These are phyloP conservation scores for Luvunga scandens DNA, from an alignment of 345 rosid genomes.

Conservation along the genomic window DNA sequence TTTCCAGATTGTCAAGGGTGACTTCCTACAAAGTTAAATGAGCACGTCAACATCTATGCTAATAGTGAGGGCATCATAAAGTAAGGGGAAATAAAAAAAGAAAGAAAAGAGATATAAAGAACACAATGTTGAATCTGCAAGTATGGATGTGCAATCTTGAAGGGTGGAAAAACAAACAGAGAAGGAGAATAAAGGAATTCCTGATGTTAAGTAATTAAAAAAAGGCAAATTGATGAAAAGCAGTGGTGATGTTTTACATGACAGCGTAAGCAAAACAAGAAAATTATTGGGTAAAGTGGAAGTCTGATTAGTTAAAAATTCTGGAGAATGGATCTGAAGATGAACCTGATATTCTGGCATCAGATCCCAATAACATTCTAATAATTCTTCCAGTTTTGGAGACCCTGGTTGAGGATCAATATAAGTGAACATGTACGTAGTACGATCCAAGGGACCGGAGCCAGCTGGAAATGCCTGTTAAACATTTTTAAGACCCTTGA, in stretches of 20 bases:
- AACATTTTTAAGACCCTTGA: constrained; percentile 15
- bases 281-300: neutral
- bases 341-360: constrained; percentile 91
- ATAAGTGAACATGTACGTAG: constrained; percentile 97
- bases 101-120: neutral
- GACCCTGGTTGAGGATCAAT: constrained; percentile 72
- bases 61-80: neutral
- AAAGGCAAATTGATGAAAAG: neutral
- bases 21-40: constrained; percentile 51
- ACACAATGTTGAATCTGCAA: neutral
- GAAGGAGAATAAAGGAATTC: neutral
- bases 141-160: neutral
- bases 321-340: constrained; percentile 9
- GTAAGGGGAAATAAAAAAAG: neutral
- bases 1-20: constrained; percentile 65
- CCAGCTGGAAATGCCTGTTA: constrained; percentile 96
- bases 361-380: constrained; percentile 85
- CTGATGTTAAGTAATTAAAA: neutral
- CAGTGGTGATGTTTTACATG: neutral
- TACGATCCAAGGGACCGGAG: constrained; percentile 83
- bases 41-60: constrained; percentile 1
- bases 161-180: neutral
- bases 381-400: constrained; percentile 76
- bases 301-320: neutral
- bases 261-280: neutral